Evolutionary conservation across 1,139 yeast genomes (phyloP).

Genomic region (Sugiyamaella castrensis): DNA sequence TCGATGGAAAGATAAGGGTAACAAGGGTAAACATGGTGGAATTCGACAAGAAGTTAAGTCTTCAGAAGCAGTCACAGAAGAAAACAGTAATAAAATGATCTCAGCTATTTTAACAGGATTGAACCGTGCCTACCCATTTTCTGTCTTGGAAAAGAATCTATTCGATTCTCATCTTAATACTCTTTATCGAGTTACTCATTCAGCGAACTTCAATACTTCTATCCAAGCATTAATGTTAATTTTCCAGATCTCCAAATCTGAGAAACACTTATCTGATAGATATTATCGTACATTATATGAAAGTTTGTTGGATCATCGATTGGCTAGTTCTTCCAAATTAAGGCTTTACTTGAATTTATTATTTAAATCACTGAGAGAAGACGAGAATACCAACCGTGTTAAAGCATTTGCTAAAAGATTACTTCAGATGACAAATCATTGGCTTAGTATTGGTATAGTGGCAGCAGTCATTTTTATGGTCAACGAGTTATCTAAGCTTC

Average conservation of each 20-base stretch:
- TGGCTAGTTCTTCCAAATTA: constrained; percentile 80
- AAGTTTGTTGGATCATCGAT: constrained; percentile 79
- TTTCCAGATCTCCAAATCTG: constrained; percentile 57
- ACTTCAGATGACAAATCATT: constrained; percentile 75
- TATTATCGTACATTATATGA: constrained; percentile 88
- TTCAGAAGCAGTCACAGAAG: constrained; percentile 71
- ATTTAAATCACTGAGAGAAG: constrained; percentile 78
- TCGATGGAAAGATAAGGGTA: constrained; percentile 40
- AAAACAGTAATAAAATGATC: constrained; percentile 77
- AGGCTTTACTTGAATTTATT: constrained; percentile 75
- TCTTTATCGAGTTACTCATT: constrained; percentile 84
- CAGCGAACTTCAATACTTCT: constrained; percentile 90
- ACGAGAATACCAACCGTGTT: constrained; percentile 59
- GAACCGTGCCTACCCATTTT: constrained; percentile 94
- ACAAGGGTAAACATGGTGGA: constrained; percentile 71
- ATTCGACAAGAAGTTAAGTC: constrained; percentile 62
- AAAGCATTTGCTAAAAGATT: constrained; percentile 91
- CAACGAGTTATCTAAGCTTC: constrained; percentile 56
- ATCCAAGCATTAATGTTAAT: constrained; percentile 87
- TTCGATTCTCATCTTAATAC: constrained; percentile 81
- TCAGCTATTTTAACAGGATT: constrained; percentile 93
- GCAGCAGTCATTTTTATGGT: constrained; percentile 85
- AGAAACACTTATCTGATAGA: constrained; percentile 51
- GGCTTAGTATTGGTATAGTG: constrained; percentile 86
- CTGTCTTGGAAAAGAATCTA: constrained; percentile 66